Evolutionary conservation across 1,284 basidiomycete species (phyloP).

Genomic region (Ganoderma resinaceum): DNA sequence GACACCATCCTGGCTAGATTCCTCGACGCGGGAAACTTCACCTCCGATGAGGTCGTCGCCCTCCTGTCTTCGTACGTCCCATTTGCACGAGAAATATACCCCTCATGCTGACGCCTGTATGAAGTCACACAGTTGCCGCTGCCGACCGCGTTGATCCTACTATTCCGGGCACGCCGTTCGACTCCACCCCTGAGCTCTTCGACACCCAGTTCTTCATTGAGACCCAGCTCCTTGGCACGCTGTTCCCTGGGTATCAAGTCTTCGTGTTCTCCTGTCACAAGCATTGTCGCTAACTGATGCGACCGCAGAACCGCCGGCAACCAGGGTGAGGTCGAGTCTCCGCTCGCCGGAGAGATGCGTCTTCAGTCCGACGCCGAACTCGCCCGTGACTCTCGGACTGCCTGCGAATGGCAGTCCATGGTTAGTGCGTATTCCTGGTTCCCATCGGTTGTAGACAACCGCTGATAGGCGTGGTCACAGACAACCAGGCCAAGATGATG

Average conservation of each 20-base stretch:
- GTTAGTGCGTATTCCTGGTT: constrained; percentile 26
- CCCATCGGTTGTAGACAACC: background rate
- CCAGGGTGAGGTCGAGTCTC: constrained; percentile 38
- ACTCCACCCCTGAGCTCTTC: constrained; percentile 45
- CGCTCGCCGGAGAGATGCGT: constrained; percentile 43
- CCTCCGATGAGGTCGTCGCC: constrained; percentile 47
- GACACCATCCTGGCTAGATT: constrained; percentile 48
- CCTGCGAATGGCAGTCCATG: constrained; percentile 46
- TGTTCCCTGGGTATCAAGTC: constrained; percentile 39
- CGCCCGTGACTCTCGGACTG: constrained; percentile 39
- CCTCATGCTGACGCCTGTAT: background rate
- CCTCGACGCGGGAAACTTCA: constrained; percentile 39
- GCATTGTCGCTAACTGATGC: background rate
- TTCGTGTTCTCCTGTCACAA: background rate
- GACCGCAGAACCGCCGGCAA: constrained; percentile 36
- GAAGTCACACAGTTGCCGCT: constrained; percentile 44
- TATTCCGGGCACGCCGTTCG: constrained; percentile 44
- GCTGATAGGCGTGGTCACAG: background rate
- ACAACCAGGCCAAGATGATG: constrained; percentile 37
- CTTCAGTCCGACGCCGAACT: constrained; percentile 42
- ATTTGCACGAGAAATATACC: background rate
- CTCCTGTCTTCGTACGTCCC: constrained; percentile 42
- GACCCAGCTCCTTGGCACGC: constrained; percentile 42
- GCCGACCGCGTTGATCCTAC: constrained; percentile 36
- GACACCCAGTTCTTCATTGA: constrained; percentile 50